Evolutionary conservation across 352 stramenopile genomes (phyloP).

Genomic region (Phytophthora foliorum): DNA sequence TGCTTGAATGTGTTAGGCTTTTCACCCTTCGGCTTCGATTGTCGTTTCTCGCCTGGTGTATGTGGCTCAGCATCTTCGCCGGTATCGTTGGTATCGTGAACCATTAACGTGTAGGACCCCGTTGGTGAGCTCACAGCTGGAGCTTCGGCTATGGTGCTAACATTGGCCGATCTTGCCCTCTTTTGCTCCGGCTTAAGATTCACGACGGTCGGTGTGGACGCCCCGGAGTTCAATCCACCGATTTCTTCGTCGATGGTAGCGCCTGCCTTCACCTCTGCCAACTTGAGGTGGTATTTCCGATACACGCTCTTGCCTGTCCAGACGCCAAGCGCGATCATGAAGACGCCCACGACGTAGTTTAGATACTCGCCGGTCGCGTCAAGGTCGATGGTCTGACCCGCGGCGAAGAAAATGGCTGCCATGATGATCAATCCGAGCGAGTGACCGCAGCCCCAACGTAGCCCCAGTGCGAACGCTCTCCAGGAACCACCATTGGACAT

Average conservation of each 20-base stretch:
- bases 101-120: conserved; percentile 1
- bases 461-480: conserved; percentile 83
- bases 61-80: neutral
- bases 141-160: neutral
- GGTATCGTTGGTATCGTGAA: neutral
- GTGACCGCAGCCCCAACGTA: conserved; percentile 93
- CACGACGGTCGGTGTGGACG: neutral
- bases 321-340: conserved; percentile 64
- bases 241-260: neutral
- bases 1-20: conserved; percentile 23
- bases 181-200: neutral
- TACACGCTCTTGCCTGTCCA: conserved; percentile 44
- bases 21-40: no score
- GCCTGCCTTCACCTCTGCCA: neutral
- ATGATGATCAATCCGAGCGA: conserved; percentile 80
- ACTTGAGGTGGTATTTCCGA: conserved; percentile 36
- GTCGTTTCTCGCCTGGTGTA: neutral
- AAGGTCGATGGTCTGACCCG: conserved; percentile 45
- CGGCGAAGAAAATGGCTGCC: conserved; percentile 70
- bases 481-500: conserved; percentile 85
- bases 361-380: conserved; percentile 48
- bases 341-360: conserved; percentile 61
- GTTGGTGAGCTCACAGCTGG: neutral
- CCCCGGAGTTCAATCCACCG: neutral
- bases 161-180: neutral